Evolutionary conservation across 2,329 filamentous ascomycete species (phyloP), one percentile per base, ranked within the genome.

Genomic region (Penicillium glabrum): DNA sequence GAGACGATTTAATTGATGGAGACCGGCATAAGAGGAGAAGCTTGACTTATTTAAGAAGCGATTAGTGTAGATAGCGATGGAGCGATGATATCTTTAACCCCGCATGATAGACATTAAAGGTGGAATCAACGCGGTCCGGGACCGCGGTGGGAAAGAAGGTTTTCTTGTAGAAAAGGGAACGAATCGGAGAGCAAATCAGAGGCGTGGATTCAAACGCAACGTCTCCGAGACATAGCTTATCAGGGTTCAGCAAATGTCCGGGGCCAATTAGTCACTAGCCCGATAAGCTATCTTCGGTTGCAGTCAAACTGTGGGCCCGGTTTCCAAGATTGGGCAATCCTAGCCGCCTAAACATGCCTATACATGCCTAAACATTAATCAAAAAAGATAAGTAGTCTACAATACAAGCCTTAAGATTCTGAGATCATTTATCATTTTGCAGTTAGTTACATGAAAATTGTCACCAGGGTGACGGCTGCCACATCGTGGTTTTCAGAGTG

Each of bases 381-480:
- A 19, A 3, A 3, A 21, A 13, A 26, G 26, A 26, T 26, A 26
- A 26, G 6, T 26, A 26, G 26, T 11, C 27, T 29, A 29, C 27
- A 11, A 3, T 29, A 29, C 27, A 29, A 5, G 4, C 27, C 9
- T 27, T 27, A 13, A 7, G 13, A 10, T 3, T 29, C 27, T 19
- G 23, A 16, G 10, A 31, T 51, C 49, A 21, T 37, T 53, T 35
- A 53, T 53, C 47, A 45, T 55, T 53, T 55, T 31, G 51, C 53
- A 35, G 21, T 55, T 44, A 59, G 46, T 56, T 61, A 63, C 58
- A 65, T 58, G 54, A 44, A 64, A 61, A 58, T 67, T 70, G 39
- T 41, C 39, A 41, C 68, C 69, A 27, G 39, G 63, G 69, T 66
- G 69, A 72, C 70, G 70, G 70, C 70, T 72, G 70, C 70, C 70